phyloP scores from a whole-genome alignment of 768 basidiomycete species.

The Xerocomellus dryophilus region DNA sequence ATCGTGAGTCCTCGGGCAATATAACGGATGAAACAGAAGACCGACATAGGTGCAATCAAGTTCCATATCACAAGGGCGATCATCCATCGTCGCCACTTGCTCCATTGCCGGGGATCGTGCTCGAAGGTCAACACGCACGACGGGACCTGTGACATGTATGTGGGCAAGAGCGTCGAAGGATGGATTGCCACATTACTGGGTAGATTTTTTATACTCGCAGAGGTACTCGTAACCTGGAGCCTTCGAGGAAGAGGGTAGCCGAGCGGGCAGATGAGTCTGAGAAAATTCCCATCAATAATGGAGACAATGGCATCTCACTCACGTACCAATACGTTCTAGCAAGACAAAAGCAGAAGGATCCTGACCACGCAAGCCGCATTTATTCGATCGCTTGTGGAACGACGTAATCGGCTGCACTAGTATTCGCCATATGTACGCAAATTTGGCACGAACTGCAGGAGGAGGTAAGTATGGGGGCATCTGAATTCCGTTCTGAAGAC shows the following conservation, averaged over 20 bases:
- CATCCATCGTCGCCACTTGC: no score
- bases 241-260: background rate
- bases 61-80: conserved; percentile 28
- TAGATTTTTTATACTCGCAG: conserved; percentile 1
- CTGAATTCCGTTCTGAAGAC: background rate
- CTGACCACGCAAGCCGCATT: background rate
- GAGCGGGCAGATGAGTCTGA: background rate
- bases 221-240: background rate
- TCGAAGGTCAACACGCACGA: conserved; percentile 11
- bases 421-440: conserved; percentile 5
- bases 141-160: conserved; percentile 18
- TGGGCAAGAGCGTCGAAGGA: conserved; percentile 7
- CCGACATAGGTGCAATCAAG: conserved; percentile 26
- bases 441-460: background rate
- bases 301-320: background rate
- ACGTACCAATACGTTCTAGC: background rate
- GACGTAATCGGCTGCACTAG: conserved; percentile 9
- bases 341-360: conserved; percentile 2
- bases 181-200: background rate
- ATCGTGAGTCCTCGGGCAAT: conserved; percentile 3
- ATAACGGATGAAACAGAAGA: conserved; percentile 1
- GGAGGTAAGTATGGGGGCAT: background rate
- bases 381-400: conserved; percentile 6
- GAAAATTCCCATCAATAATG: background rate
- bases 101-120: no score